A percentile compares a stretch with the other conserved stretches of the same genome.
These are phyloP conservation scores for Urochloa ruziziensis DNA, from an alignment of 176 grass and related monocot species.

Conservation along the genomic window DNA sequence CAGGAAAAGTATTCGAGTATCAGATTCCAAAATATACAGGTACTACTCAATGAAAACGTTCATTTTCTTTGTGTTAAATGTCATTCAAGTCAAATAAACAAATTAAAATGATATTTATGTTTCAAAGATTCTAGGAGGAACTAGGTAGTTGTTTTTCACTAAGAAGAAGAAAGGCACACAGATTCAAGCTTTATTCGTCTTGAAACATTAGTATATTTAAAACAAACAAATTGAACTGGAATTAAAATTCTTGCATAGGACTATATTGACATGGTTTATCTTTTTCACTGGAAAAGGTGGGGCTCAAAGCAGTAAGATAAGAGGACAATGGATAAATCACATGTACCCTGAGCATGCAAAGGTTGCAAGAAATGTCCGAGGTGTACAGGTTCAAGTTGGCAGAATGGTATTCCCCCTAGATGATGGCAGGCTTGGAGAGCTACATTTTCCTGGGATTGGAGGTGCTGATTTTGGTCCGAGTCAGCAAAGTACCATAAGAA, in stretches of 20 bases:
- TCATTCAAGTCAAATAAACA: neutral
- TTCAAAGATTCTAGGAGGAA: neutral
- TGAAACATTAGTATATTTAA: neutral
- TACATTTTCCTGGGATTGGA: slow-evolving; percentile 83
- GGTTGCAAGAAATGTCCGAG: slow-evolving; percentile 57
- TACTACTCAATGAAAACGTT: slow-evolving; percentile 28
- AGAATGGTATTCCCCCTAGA: slow-evolving; percentile 78
- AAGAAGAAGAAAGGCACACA: neutral
- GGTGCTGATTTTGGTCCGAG: slow-evolving; percentile 62
- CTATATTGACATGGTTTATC: slow-evolving; percentile 13
- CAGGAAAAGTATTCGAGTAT: slow-evolving; percentile 78
- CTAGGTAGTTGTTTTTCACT: neutral
- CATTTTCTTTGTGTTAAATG: neutral
- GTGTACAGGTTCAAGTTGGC: slow-evolving; percentile 71
- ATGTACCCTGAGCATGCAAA: slow-evolving; percentile 70
- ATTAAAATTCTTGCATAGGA: neutral
- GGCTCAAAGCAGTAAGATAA: slow-evolving; percentile 43
- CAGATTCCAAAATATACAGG: slow-evolving; percentile 62
- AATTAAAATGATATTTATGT: neutral
- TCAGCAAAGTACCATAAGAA: slow-evolving; percentile 55
- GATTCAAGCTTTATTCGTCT: neutral
- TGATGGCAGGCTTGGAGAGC: slow-evolving; percentile 84
- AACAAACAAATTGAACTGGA: slow-evolving; percentile 5
- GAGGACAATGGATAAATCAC: slow-evolving; percentile 78
- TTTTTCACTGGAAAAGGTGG: slow-evolving; percentile 58